Evolutionary conservation across 805 yeast species (phyloP), one percentile per base, ranked within the genome.

Genomic region (Spathaspora girioi): DNA sequence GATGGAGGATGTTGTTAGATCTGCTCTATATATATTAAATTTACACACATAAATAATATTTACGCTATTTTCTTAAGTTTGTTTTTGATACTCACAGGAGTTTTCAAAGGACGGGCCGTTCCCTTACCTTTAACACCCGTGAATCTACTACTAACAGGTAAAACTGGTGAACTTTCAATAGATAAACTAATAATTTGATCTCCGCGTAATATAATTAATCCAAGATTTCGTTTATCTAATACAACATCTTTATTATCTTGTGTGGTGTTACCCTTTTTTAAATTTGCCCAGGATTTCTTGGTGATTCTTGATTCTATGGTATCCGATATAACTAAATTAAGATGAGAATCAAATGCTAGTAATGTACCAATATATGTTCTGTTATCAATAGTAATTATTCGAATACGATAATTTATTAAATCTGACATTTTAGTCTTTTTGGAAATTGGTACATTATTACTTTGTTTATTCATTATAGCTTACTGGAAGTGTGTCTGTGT

Each of bases 291-390:
- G 48, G 88, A 78, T 54, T 83, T 83, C 59, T 83, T 84, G 4
- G 96, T 83, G 10, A 84, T 68, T 56, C 97, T 77, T 60, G 83
- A 83, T 64, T 93, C 99, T 60, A 89, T 91, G 42, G 94, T 81
- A 56, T 92, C 94, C 11, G 87, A 79, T 31, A 93, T 71, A 12
- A 94, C 96, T 15, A 93, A 64, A 66, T 93, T 93, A 86, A 92
- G 84, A 64, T 86, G 87, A 63, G 86, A 86, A 67, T 94, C 99
- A 66, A 89, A 93, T 7, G 98, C 91, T 55, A 92, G 69, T 49
- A 93, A 76, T 55, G 83, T 84, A 1, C 99, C 99, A 6, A 84
- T 76, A 56, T 88, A 81, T 43, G 82, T 84, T 43, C 96, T 78
- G 5, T 87, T 85, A 68, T 93, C 97, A n/a, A 81, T 66, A 1